Percentiles rank a stretch among this genome's conserved stretches.
Conservation (phyloP, 73 alveolate genomes). For the Strombidium stylifer region DNA sequence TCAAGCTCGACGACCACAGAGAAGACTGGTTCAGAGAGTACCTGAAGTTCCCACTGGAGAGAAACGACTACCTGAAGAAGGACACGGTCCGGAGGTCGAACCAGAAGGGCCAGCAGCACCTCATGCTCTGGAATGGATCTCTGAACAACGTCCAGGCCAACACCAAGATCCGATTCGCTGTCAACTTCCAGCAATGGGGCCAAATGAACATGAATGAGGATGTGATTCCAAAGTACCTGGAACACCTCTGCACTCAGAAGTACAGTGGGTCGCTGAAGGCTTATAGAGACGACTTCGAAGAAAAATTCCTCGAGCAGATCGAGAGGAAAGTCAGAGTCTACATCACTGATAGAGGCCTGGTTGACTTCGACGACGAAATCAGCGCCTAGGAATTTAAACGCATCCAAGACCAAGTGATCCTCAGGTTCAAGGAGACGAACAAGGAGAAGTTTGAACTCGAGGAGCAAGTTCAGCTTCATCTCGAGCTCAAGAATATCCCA, state of each 20-base stretch:
- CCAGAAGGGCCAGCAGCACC: neutral
- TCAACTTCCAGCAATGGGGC: no score
- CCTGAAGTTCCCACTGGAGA: constrained; percentile 36
- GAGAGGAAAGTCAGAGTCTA: neutral
- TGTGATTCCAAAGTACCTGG: constrained; percentile 9
- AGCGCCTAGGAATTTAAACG: constrained; percentile 13
- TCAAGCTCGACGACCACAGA: constrained; percentile 36
- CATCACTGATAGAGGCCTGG: neutral
- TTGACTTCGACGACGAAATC: neutral
- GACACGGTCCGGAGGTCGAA: neutral
- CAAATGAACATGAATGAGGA: no score
- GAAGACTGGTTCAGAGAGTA: constrained; percentile 36
- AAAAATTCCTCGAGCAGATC: neutral
- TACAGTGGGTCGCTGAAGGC: neutral
- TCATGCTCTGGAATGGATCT: constrained; percentile 29
- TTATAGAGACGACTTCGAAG: constrained; percentile 13
- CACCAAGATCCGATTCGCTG: no score
- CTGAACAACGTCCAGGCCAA: constrained; percentile 13
- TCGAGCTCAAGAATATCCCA: constrained; percentile 2
- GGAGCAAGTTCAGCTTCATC: constrained; percentile 44
- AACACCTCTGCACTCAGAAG: constrained; percentile 26
- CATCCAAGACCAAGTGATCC: constrained; percentile 6
- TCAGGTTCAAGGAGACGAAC: constrained; percentile 56
- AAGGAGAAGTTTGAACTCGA: constrained; percentile 56
- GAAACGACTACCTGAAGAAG: neutral